Conservation (phyloP, 306 rosid genomes). For the Vicia faba region DNA sequence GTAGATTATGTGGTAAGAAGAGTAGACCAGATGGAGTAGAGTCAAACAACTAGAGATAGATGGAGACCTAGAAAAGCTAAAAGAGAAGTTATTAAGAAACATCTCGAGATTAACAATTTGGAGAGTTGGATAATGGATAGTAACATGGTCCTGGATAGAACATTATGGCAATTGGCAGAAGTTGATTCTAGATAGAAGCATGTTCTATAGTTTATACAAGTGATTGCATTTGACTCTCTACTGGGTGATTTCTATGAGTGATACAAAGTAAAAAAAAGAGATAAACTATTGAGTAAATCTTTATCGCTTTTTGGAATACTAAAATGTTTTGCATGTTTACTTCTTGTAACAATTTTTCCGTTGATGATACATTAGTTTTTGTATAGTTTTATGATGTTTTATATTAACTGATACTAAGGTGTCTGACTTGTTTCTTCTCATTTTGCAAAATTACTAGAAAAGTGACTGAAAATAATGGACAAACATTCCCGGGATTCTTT, state of each 20-base stretch:
- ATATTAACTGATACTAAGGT: conserved; percentile 1
- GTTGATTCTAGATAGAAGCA: too few relatives aligned
- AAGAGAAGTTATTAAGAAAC: too few relatives aligned
- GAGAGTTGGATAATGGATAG: too few relatives aligned
- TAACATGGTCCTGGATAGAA: too few relatives aligned
- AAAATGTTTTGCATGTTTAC: conserved; percentile 12
- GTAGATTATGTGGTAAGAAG: too few relatives aligned
- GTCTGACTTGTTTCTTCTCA: conserved; percentile 18
- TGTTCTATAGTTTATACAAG: too few relatives aligned
- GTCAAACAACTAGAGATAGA: too few relatives aligned
- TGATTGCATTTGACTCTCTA: too few relatives aligned
- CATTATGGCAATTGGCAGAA: too few relatives aligned
- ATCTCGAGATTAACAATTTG: too few relatives aligned
- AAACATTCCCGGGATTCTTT: conserved; percentile 47
- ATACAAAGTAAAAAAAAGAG: conserved; percentile 9
- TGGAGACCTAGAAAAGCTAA: too few relatives aligned
- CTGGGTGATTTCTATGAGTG: not conserved
- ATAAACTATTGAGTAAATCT: conserved; percentile 14
- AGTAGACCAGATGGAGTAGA: too few relatives aligned
- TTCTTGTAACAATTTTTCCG: conserved; percentile 21
- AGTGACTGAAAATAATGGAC: conserved; percentile 61
- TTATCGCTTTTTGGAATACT: not conserved
- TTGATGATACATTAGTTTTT: conserved; percentile 16
- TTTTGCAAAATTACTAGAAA: conserved; percentile 39
- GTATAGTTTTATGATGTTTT: conserved; percentile 1